Conservation (phyloP, 345 rosid genomes). For the Orychophragmus violaceus region DNA sequence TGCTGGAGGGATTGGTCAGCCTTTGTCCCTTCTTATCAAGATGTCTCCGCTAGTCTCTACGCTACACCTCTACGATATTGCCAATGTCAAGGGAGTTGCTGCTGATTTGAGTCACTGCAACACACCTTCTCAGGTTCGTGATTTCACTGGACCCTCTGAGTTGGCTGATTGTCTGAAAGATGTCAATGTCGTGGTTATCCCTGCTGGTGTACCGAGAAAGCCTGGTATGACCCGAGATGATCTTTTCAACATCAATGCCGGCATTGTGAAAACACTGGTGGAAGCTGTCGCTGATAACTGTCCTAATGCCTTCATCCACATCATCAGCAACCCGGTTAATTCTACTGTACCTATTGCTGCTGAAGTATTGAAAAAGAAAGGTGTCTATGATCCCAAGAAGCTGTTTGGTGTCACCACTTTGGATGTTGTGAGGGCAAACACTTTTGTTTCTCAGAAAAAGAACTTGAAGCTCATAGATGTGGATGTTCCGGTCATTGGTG, state of each 20-base stretch:
- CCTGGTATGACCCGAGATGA: too few species aligned
- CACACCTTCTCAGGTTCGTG: conserved; percentile 76
- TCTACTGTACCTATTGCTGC: conserved; percentile 90
- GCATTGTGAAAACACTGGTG: conserved; percentile 61
- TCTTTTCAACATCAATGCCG: conserved; percentile 85
- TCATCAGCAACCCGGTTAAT: conserved; percentile 92
- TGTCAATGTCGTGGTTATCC: conserved; percentile 75
- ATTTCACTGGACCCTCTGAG: conserved; percentile 74
- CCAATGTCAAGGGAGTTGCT: conserved; percentile 88
- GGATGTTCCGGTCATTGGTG: conserved; percentile 90
- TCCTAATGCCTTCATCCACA: conserved; percentile 81
- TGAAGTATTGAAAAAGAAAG: conserved; percentile 77
- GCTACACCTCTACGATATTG: conserved; percentile 78
- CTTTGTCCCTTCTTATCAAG: conserved; percentile 74
- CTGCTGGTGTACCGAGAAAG: conserved; percentile 90
- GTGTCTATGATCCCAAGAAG: conserved; percentile 81
- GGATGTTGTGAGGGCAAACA: conserved; percentile 89
- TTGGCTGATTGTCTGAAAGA: conserved; percentile 64
- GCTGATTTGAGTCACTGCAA: conserved; percentile 94
- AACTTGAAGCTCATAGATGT: conserved; percentile 83
- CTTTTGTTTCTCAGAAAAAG: conserved; percentile 81
- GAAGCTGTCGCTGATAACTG: conserved; percentile 87
- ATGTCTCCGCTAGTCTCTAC: conserved; percentile 87
- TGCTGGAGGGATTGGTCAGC: conserved; percentile 88
- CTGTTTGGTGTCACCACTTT: conserved; percentile 86